Evolutionary conservation across 345 rosid genomes (phyloP).

Genomic region (Schrenkiella parvula): DNA sequence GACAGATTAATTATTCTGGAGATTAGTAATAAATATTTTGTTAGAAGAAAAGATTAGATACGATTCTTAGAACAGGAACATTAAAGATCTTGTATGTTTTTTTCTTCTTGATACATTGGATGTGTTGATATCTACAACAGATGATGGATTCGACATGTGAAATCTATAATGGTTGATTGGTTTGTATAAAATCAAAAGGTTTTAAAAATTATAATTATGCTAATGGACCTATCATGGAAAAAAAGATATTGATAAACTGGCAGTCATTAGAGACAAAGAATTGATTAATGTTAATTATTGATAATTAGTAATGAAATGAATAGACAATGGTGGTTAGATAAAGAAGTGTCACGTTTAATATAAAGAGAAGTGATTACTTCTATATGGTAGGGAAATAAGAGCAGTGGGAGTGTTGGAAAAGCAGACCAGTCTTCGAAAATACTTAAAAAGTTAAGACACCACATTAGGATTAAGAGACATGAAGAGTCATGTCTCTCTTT

Average conservation of each 20-base stretch:
- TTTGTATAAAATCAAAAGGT: background rate
- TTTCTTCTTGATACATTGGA: constrained; percentile 31
- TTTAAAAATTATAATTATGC: background rate
- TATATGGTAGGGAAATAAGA: background rate
- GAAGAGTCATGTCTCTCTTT: background rate
- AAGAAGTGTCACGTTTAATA: background rate
- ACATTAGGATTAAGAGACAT: background rate
- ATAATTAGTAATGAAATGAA: background rate
- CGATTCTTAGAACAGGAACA: constrained; percentile 11
- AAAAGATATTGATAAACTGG: background rate
- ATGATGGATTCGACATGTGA: constrained; percentile 31
- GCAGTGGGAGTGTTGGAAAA: constrained; percentile 2
- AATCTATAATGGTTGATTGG: constrained; percentile 9
- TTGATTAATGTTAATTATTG: background rate
- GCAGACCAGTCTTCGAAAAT: background rate
- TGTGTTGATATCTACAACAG: constrained; percentile 4
- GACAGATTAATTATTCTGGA: constrained; percentile 8
- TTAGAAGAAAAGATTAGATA: constrained; percentile 3
- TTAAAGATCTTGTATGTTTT: constrained; percentile 31
- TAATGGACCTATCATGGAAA: background rate
- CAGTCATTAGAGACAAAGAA: background rate
- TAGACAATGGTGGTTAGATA: background rate
- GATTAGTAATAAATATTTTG: background rate
- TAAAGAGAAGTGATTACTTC: background rate
- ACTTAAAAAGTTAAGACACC: background rate